Evolutionary conservation across 139 green algal genomes (phyloP).

Genomic region (Pseudopediastrum boryanum): DNA sequence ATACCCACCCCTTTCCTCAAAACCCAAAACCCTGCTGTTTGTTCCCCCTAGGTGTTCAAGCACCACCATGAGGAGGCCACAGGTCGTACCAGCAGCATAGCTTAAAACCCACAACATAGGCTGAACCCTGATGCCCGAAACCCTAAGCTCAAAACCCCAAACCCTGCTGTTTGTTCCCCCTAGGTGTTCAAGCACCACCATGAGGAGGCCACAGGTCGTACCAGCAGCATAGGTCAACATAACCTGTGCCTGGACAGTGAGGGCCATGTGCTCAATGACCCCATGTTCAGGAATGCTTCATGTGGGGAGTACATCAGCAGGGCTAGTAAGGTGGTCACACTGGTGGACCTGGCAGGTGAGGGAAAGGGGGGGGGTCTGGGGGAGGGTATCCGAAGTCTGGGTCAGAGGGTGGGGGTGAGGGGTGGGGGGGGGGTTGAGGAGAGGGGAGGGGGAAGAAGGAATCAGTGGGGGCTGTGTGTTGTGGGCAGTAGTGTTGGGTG

Average conservation of each 20-base stretch:
- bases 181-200: slow-evolving; percentile 92
- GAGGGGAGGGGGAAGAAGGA: too few species aligned
- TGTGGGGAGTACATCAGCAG: slow-evolving; percentile 80
- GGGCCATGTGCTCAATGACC: slow-evolving; percentile 83
- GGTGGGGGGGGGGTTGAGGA: too few species aligned
- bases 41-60: slow-evolving; percentile 79
- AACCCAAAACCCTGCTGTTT: neutral
- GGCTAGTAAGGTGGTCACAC: slow-evolving; percentile 82
- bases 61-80: slow-evolving; percentile 87
- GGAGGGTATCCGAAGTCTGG: too few species aligned
- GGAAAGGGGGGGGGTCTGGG: too few species aligned
- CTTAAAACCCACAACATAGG: too few species aligned
- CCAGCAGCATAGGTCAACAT: slow-evolving; percentile 91
- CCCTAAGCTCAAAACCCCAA: neutral
- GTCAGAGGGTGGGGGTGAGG: too few species aligned
- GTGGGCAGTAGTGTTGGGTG: too few species aligned
- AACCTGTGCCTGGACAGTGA: slow-evolving; percentile 81
- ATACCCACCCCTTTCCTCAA: too few species aligned
- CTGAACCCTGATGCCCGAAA: too few species aligned
- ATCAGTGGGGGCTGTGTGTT: too few species aligned
- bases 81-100: slow-evolving; percentile 88
- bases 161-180: neutral
- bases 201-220: slow-evolving; percentile 85
- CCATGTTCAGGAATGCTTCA: slow-evolving; percentile 70
- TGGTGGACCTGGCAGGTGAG: slow-evolving; percentile 85